Evolutionary conservation across 331 rosid genomes (phyloP), one percentile per base, ranked within the genome.

Genomic region (Spiraea crenata): DNA sequence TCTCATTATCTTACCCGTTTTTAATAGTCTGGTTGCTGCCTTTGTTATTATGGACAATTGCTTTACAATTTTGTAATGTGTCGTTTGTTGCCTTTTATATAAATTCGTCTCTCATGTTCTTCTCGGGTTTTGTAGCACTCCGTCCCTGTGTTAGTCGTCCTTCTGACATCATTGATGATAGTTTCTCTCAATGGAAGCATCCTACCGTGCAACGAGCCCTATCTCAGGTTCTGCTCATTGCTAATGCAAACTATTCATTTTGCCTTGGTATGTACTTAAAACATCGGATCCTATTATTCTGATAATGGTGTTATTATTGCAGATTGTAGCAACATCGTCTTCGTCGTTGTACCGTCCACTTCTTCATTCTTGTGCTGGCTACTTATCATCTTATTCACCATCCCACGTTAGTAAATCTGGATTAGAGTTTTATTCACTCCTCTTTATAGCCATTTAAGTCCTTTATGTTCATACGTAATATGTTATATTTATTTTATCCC

Each of bases 341-440:
- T 90, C 97, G 65, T 82, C 82, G 17, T 71, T 87, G 6, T 81
- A 86, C 79, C 85, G 86, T 31, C 80, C 91, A 2, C 93, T 93
- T 73, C 93, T 93, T 76, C 89, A 82, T 66, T 90, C 97, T 58
- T 85, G 93, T 81, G 92, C 98, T 70, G 98, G 97, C 72, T 93
- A 90, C 81, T 82, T 93, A 73, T 85, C 96, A 38, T 93, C 98
- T 9, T 93, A 83, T 80, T 90, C 93, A 5, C 96, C 89, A 71
- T 90, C 98, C 51, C 97, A 93, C 81, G 98, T 92, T 73, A 48
- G 96, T 90, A 65, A 72, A 57, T 59, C 58, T n/a, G 20, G 37
- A 13, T n/a, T 4, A 34, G 57, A 63, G 67, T 67, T 35, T 52
- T 20, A 6, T 25, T 59, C 9, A 39, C 41, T 65, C 39, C 59